Base-by-base conservation (phyloP, 352 stramenopile species). In the Phytophthora nicotianae region DNA sequence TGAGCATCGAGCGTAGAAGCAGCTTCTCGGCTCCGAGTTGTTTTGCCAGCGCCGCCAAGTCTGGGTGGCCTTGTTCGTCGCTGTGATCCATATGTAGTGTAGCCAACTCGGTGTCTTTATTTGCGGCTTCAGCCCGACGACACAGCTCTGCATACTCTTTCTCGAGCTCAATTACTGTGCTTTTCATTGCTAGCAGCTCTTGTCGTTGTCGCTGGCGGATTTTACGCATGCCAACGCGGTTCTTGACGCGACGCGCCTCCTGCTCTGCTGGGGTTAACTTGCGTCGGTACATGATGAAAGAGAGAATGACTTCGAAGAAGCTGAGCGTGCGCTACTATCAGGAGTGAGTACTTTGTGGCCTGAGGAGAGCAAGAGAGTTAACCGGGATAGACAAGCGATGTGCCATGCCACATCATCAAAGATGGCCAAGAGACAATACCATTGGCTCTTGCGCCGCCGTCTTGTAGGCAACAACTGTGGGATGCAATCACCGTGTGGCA, bases 1-100 rank as follows among this genome's bases (percentile, higher is more conserved):
- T 65, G 48, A 79, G 57, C 40, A 61, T 61, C 0, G 50, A 55
- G 35, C 71, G 58, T n/a, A 82, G 41, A 17, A 63, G 50, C 13
- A 82, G 46, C 37, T 80, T 82, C 47, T 82, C 74, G 16, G 74
- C 74, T 27, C 74, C 70, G 9, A 82, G 68, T 27, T 56, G 60
- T 19, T 74, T 75, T 21, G 58, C 49, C 4, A 63, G n/a, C 1
- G 45, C 55, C 16, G 67, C 33, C 11, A 59, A 42, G 20, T 72
- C 52, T 26, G 26, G 27, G 24, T 58, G 38, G 7, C 40, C 24
- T 48, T 40, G 10, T 0, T 47, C 35, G 19, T 41, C 29, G 23
- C 24, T 23, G 13, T 13, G 23, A 29, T 14, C 42, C 9, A 40
- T 32, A 20, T 21, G 27, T 10, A 54, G 20, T 29, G 8, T 19